phyloP scores from a whole-genome alignment of 495 filamentous ascomycete species.

The Lichina pygmaea region DNA sequence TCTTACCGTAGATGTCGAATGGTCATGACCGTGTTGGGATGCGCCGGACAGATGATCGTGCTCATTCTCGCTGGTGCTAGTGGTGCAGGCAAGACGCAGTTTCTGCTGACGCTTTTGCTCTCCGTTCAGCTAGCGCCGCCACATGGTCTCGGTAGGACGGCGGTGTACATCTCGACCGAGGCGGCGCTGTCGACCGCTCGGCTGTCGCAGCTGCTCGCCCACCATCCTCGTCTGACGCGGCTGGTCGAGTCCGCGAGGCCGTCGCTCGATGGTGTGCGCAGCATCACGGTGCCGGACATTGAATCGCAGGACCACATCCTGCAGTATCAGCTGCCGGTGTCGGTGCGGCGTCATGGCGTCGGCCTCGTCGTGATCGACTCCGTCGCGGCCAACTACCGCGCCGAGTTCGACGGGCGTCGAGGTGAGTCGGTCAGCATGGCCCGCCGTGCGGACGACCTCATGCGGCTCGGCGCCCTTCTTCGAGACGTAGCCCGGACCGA shows the following conservation, averaged over 20 bases:
- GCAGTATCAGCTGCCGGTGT: constrained; percentile 66
- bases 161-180: constrained; percentile 92
- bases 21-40: background rate
- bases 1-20: constrained; percentile 4
- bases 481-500: constrained; percentile 44
- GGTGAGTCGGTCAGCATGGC: constrained; percentile 23
- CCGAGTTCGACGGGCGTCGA: constrained; percentile 36
- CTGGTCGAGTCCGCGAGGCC: constrained; percentile 14
- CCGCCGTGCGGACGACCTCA: constrained; percentile 35
- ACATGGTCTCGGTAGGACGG: constrained; percentile 34
- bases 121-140: constrained; percentile 54
- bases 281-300: constrained; percentile 67
- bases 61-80: constrained; percentile 11
- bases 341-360: constrained; percentile 43
- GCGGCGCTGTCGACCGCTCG: constrained; percentile 55
- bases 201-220: constrained; percentile 46
- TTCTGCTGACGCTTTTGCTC: constrained; percentile 61
- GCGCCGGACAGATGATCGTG: too few species aligned
- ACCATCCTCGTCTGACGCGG: constrained; percentile 27
- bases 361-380: constrained; percentile 71
- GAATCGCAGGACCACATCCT: constrained; percentile 92
- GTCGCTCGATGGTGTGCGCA: constrained; percentile 40
- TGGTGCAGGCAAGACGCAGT: constrained; percentile 87
- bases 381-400: constrained; percentile 81
- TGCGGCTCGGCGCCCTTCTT: constrained; percentile 48